Evolutionary conservation across 441 rosid species (phyloP), one percentile per base, ranked within the genome.

Genomic region (Raphanus hybrid): DNA sequence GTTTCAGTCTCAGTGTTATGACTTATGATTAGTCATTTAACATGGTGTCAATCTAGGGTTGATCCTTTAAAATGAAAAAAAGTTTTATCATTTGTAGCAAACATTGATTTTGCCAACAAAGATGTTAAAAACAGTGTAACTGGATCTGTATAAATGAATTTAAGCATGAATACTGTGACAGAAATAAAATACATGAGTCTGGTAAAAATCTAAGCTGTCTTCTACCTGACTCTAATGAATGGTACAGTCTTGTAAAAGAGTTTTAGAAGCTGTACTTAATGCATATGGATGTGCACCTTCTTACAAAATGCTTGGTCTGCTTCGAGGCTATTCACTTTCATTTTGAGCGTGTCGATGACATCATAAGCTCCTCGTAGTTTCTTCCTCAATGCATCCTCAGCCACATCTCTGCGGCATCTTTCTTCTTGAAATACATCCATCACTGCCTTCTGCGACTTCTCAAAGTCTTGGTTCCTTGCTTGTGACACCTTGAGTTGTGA

Each of bases 311-410:
- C 1, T 45, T 71, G 78, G 63, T 58, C 71, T 27, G 76, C 69
- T 26, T 75, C 63, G 34, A 50, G 68, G 23, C 8, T 67, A 54
- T 58, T 82, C 75, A 85, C 72, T 79, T 75, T 79, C 62, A 83
- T 69, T 12, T 37, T 50, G 59, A 89, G 78, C 35, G 82, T 71
- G 43, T 77, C 75, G 3, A 86, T 82, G 62, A 73, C 77, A 43
- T 63, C 29, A 8, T 80, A 73, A 74, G 88, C 86, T 41, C 67
- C 87, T 87, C 69, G 57, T 35, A 84, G 45, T 69, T 69, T 75
- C 70, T 65, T 55, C 62, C 64, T 76, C 64, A 83, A 77, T n/a
- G n/a, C 63, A 26, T 82, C 64, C 77, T 84, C 84, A 15, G 23
- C 14, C 6, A 29, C 29, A 4, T 81, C 78, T 55, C 58, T 70